Base-by-base conservation (phyloP, 2,329 filamentous ascomycete species). In the Alternaria sp. region DNA sequence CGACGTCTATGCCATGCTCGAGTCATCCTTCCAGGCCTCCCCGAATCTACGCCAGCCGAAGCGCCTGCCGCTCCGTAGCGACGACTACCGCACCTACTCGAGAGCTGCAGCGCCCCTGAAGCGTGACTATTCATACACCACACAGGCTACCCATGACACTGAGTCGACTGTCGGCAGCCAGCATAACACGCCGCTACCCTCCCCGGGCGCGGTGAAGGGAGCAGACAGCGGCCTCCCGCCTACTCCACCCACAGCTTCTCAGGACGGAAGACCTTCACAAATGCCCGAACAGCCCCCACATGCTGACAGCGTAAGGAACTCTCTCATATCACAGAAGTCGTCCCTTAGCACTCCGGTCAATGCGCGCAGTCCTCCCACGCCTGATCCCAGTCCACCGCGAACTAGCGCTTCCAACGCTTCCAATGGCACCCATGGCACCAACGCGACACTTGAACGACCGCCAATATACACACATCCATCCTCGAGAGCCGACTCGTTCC, bases 401-500 rank as follows among this genome's bases (percentile, higher is more conserved):
- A 72, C 70, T 21, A 67, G 63, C 14, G 63, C 59, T 33, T 72
- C 69, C 17, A 63, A 61, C 45, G 40, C 49, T 26, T 72, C 69
- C 26, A 65, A 61, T 40, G 40, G 39, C 31, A 48, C 44, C 31
- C 28, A 29, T 50, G 24, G 23, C 14, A 50, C 48, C 23, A 26
- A 6, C 21, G 42, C 13, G 26, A 56, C 65, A 6, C 61, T 65
- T 39, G 62, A 69, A 17, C 75, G 74, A 26, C 72, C 75, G 3
- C 60, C 62, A 5, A 58, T 72, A 5, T 66, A 72, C 33, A 61
- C 71, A 28, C 76, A 77, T 58, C 75, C 80, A 7, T 82, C 81
- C 5, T 80, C 77, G 23, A 61, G 74, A 29, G 79, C 80, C 31
- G 80, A 82, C 26, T 82, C 80, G 0, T 82, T 81, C 65, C 77